Evolutionary conservation across 345 rosid species (phyloP), one percentile per base, ranked within the genome.

Genomic region (Citrus maxima): DNA sequence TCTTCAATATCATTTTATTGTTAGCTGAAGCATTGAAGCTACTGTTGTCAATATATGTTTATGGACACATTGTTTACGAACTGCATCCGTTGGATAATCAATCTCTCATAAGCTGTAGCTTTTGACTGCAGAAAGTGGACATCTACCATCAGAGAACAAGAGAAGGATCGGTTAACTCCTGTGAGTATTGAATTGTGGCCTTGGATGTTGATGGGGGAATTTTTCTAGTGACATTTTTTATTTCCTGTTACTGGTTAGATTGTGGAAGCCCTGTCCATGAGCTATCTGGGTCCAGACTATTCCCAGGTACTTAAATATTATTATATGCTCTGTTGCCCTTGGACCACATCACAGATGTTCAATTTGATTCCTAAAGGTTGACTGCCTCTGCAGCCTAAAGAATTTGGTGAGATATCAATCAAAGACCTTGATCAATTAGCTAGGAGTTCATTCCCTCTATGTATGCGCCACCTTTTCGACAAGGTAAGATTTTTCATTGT

Each of bases 231-330:
- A 73, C 60, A 30, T 55, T 10, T 74, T 68, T 25, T 66, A 66
- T 66, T 24, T 63, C 71, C 71, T 65, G 59, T 19, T 81, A 25
- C 74, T 67, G 49, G 81, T 79, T 86, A 96, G 98, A 90, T 94
- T 58, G 95, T 96, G 12, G 98, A 96, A 86, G 94, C 90, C 42
- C 83, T 93, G 40, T 86, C 87, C 78, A 82, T 87, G 22, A 93
- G 94, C 86, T 96, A 93, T 79, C 77, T 94, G 81, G 98, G 98
- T 83, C 94, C 97, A 62, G 98, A 94, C 82, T 96, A 89, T 84
- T 84, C 98, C 83, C 94, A 87, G 97, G 99, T 96, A 64, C 54
- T 78, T 64, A 55, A 67, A 42, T 79, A 76, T 37, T 74, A 65
- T 46, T 56, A 22, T 34, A 60, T 70, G 73, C n/a, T 74, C 66